Conservation (phyloP, 768 basidiomycete genomes). For the Rhizopogon roseolus region DNA sequence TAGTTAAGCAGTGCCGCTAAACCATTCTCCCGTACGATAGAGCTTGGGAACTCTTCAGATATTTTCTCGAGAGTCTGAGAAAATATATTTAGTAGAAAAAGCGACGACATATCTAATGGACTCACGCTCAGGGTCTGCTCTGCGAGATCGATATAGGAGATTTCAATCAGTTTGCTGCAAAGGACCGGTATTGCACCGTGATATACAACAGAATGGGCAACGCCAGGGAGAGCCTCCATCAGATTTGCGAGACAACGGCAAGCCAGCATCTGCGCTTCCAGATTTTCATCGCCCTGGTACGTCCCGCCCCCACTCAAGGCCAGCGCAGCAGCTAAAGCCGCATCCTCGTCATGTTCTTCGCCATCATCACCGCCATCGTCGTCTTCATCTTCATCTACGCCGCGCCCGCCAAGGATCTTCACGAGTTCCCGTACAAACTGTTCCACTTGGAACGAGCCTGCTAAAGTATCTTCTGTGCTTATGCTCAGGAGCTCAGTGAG, state of each 20-base stretch:
- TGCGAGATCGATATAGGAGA: conserved; percentile 96
- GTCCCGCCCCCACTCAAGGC: conserved; percentile 72
- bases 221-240: conserved; percentile 98
- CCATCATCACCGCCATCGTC: conserved; percentile 61
- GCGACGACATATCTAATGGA: conserved; percentile 15
- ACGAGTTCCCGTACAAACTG: conserved; percentile 90
- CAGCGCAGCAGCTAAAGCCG: conserved; percentile 81
- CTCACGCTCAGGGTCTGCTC: conserved; percentile 97
- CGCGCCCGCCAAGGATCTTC: conserved; percentile 80
- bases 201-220: conserved; percentile 96
- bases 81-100: conserved; percentile 12
- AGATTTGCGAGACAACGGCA: conserved; percentile 96
- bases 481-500: conserved; percentile 92
- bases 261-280: conserved; percentile 93
- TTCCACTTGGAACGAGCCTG: conserved; percentile 93
- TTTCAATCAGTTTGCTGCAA: conserved; percentile 95
- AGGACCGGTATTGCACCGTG: conserved; percentile 98
- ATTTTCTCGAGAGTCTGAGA: conserved; percentile 94
- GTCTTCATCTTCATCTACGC: conserved; percentile 66
- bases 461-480: conserved; percentile 94
- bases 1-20: conserved; percentile 90
- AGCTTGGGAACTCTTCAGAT: conserved; percentile 93
- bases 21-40: conserved; percentile 95
- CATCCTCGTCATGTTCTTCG: conserved; percentile 73
- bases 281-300: conserved; percentile 77